phyloP scores from a whole-genome alignment of 2,329 filamentous ascomycete genomes.

The Diaporthe sp. region DNA sequence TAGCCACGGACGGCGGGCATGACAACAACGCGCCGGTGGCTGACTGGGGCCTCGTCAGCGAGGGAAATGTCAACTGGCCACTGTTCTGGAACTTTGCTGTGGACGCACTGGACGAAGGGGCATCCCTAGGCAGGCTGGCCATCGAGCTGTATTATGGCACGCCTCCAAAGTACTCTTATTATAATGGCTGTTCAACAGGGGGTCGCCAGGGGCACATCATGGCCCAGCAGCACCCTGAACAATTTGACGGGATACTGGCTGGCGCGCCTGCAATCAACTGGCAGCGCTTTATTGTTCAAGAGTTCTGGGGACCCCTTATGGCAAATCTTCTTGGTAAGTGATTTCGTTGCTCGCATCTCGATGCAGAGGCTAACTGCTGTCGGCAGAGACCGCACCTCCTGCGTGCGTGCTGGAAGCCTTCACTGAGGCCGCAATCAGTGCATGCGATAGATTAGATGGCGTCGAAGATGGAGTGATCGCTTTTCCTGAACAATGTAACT shows the following conservation, averaged over 20 bases:
- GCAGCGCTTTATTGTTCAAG: slow-evolving; percentile 48
- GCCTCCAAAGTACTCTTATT: slow-evolving; percentile 62
- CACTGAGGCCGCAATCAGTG: slow-evolving; percentile 52
- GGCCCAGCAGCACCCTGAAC: slow-evolving; percentile 64
- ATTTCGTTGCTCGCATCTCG: neutral
- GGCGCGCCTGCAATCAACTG: slow-evolving; percentile 57
- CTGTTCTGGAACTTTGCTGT: slow-evolving; percentile 50
- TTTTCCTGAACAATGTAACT: slow-evolving; percentile 51
- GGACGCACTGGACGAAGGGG: slow-evolving; percentile 48
- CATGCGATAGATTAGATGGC: slow-evolving; percentile 63
- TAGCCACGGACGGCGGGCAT: slow-evolving; percentile 45
- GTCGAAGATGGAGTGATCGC: slow-evolving; percentile 56
- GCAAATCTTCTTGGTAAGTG: slow-evolving; percentile 10
- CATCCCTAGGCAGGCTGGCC: slow-evolving; percentile 55
- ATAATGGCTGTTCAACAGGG: slow-evolving; percentile 70
- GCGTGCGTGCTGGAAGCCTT: slow-evolving; percentile 55
- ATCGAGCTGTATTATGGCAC: slow-evolving; percentile 61
- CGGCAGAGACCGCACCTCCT: slow-evolving; percentile 54
- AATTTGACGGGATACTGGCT: slow-evolving; percentile 69
- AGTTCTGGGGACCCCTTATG: slow-evolving; percentile 51
- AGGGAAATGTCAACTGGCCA: slow-evolving; percentile 42
- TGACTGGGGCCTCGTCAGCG: slow-evolving; percentile 28
- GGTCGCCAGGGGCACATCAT: slow-evolving; percentile 69
- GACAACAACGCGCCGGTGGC: slow-evolving; percentile 36
- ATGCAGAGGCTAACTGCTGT: slow-evolving; percentile 42